Evolutionary conservation across 1,284 basidiomycete species (phyloP).

Genomic region (Dichomitus squalens): DNA sequence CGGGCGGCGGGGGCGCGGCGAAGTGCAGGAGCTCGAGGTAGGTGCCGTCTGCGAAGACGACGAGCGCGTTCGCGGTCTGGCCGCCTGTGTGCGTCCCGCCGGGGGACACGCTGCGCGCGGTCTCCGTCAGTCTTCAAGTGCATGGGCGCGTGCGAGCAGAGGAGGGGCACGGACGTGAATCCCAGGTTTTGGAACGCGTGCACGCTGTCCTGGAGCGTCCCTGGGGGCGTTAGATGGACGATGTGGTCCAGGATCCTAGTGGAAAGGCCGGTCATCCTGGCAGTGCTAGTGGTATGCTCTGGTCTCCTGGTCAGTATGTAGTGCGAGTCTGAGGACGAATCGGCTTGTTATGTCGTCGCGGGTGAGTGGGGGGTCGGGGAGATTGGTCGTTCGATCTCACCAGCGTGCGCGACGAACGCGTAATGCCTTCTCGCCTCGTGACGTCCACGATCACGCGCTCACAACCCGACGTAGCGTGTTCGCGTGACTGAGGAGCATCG

Average conservation of each 20-base stretch:
- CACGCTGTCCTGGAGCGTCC: constrained; percentile 50
- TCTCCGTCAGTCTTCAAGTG: neutral
- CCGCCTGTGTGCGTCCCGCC: constrained; percentile 68
- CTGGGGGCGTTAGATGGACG: constrained; percentile 67
- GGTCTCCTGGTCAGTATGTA: no score
- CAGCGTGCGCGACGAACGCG: neutral
- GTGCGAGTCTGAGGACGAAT: neutral
- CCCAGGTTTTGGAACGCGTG: constrained; percentile 60
- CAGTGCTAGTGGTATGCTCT: no score
- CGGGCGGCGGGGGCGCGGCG: constrained; percentile 49
- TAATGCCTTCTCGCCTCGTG: no score
- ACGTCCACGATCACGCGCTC: no score
- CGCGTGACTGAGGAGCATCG: no score
- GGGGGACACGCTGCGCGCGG: constrained; percentile 49
- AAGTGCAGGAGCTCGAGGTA: constrained; percentile 75
- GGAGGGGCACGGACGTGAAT: constrained; percentile 52
- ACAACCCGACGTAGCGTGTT: no score
- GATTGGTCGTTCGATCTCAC: neutral
- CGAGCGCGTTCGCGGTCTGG: constrained; percentile 62
- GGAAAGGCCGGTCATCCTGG: constrained; percentile 30
- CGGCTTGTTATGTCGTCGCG: no score
- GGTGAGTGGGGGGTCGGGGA: neutral
- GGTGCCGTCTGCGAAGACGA: constrained; percentile 60
- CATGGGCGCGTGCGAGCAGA: neutral
- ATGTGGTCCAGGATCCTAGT: constrained; percentile 67